These are phyloP conservation scores for Ascomycota sp. DNA, from an alignment of 2,329 filamentous ascomycete species.

Conservation along the genomic window DNA sequence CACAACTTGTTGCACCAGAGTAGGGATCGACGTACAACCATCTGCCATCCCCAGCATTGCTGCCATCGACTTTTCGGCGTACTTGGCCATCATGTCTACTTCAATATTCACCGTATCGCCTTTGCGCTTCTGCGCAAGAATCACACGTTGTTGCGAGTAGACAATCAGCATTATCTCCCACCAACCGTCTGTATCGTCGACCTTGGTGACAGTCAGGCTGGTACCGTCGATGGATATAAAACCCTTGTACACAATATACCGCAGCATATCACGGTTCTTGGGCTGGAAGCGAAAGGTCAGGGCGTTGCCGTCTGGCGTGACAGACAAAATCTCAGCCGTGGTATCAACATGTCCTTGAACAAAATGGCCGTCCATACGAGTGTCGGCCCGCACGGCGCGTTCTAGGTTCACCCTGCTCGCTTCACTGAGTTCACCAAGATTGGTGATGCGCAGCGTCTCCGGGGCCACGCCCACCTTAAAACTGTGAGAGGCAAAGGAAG, in stretches of 20 bases:
- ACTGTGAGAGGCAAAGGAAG: conserved; percentile 21
- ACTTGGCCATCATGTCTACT: conserved; percentile 73
- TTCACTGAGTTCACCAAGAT: conserved; percentile 53
- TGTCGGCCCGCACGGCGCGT: conserved; percentile 71
- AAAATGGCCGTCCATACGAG: conserved; percentile 94
- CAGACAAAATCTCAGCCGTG: conserved; percentile 48
- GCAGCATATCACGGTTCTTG: conserved; percentile 42
- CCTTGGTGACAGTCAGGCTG: conserved; percentile 74
- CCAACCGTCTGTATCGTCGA: conserved; percentile 57
- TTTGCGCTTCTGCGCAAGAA: conserved; percentile 53
- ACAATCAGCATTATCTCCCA: conserved; percentile 96
- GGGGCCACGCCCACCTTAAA: conserved; percentile 92
- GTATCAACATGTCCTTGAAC: conserved; percentile 96
- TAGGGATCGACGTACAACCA: conserved; percentile 29
- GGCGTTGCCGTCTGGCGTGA: conserved; percentile 70
- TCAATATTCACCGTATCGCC: conserved; percentile 79
- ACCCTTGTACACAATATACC: conserved; percentile 88
- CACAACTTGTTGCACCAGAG: conserved; percentile 52
- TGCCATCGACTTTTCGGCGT: conserved; percentile 71
- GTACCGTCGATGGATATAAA: conserved; percentile 88
- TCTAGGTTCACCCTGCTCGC: conserved; percentile 70
- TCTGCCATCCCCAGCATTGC: conserved; percentile 38
- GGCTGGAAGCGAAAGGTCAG: conserved; percentile 68
- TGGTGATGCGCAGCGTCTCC: conserved; percentile 86
- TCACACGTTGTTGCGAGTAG: conserved; percentile 84